Percentiles rank a stretch among this genome's conserved stretches.
These are phyloP conservation scores for Botrytis tulipae DNA, from an alignment of 2,329 filamentous ascomycete genomes.

Conservation along the genomic window DNA sequence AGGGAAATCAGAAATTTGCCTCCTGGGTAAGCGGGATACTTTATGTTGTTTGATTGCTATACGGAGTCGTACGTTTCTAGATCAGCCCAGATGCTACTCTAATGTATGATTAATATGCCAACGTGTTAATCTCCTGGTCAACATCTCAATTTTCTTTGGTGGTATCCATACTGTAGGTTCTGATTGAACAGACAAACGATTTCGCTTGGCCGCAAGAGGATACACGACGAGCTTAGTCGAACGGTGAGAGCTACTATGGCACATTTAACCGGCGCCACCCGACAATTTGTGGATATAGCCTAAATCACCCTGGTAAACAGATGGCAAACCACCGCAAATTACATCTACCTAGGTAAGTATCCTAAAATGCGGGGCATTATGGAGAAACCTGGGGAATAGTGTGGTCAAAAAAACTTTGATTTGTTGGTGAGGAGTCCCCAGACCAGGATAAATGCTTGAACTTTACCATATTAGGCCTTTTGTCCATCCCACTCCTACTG, in stretches of 20 bases:
- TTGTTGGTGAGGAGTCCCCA: conserved; percentile 5
- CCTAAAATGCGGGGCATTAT: conserved; percentile 1
- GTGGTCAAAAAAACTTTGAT: not conserved
- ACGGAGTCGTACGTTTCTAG: not conserved
- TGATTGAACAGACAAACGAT: not conserved
- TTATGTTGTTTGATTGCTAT: not conserved
- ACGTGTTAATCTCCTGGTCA: not conserved
- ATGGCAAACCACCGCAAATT: not conserved
- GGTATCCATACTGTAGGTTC: not conserved
- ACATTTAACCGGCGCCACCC: conserved; percentile 15
- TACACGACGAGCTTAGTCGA: conserved; percentile 14
- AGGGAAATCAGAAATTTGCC: not conserved
- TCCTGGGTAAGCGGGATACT: not conserved
- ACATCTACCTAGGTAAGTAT: not conserved
- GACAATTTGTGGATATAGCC: not conserved
- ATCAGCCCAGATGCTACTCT: not conserved
- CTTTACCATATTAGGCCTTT: not conserved
- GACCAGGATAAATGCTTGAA: not conserved
- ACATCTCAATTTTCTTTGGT: not conserved
- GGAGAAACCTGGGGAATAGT: conserved; percentile 19
- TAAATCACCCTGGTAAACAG: not conserved
- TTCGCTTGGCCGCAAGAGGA: conserved; percentile 2
- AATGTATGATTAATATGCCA: not conserved
- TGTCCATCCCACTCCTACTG: not conserved
- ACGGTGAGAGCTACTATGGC: conserved; percentile 8